Conservation (phyloP, 2,329 filamentous ascomycete species). For the Chaetomium strumarium region DNA sequence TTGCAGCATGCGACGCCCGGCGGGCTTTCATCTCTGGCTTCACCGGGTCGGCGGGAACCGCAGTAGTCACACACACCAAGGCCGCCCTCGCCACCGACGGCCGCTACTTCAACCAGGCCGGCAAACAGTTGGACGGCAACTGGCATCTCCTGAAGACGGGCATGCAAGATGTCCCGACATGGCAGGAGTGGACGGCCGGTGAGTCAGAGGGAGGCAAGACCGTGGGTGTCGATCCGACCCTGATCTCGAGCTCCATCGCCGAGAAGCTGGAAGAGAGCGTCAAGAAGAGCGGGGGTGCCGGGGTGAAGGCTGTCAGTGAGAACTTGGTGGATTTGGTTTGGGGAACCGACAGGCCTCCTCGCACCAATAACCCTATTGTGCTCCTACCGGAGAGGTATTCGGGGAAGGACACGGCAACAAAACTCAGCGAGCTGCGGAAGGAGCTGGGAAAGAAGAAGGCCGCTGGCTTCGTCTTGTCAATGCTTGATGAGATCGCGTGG, state of each 20-base stretch:
- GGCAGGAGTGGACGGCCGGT: conserved; percentile 92
- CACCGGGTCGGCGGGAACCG: conserved; percentile 89
- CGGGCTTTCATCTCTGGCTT: conserved; percentile 92
- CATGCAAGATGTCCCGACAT: conserved; percentile 87
- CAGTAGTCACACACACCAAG: conserved; percentile 78
- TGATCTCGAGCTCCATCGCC: conserved; percentile 62
- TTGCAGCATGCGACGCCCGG: conserved; percentile 88
- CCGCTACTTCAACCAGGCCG: conserved; percentile 95
- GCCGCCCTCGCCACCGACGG: conserved; percentile 92
- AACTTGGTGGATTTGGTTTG: conserved; percentile 93
- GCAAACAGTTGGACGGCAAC: conserved; percentile 83
- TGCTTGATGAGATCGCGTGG: conserved; percentile 97
- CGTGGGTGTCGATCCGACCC: conserved; percentile 84
- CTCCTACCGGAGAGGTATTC: conserved; percentile 67
- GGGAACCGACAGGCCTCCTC: conserved; percentile 64
- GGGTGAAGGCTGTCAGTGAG: conserved; percentile 65
- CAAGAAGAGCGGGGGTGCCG: conserved; percentile 74
- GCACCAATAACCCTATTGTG: conserved; percentile 70
- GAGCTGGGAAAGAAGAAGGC: conserved; percentile 87
- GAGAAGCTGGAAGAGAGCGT: conserved; percentile 78
- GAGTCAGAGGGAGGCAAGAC: conserved; percentile 80
- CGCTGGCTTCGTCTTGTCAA: conserved; percentile 81
- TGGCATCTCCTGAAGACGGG: conserved; percentile 92
- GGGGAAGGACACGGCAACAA: conserved; percentile 75
- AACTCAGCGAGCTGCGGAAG: conserved; percentile 81